A percentile compares a stretch with the other conserved stretches of the same genome.
These are phyloP conservation scores for Lichina pygmaea DNA, from an alignment of 495 filamentous ascomycete species.

Conservation along the genomic window DNA sequence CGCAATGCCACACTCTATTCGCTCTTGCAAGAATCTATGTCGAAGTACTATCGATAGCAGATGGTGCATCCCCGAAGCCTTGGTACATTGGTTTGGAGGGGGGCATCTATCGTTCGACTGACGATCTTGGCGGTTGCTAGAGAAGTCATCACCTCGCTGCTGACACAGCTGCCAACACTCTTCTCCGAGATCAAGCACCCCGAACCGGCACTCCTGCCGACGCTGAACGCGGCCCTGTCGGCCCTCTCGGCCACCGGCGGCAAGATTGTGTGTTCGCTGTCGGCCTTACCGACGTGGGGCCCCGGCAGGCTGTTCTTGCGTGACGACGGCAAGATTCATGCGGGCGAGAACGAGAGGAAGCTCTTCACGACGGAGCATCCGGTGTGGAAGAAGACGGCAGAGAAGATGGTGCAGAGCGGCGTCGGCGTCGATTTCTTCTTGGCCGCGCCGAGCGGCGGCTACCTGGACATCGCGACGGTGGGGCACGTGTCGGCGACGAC, in stretches of 20 bases:
- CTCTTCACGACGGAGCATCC: constrained; percentile 75
- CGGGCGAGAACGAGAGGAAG: constrained; percentile 76
- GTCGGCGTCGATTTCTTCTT: constrained; percentile 86
- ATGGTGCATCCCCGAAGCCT: no score
- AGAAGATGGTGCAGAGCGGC: constrained; percentile 69
- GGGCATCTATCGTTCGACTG: background rate
- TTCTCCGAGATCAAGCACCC: constrained; percentile 72
- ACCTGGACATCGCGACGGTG: constrained; percentile 73
- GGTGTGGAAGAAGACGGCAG: constrained; percentile 54
- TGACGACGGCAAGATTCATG: constrained; percentile 67
- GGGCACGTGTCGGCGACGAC: constrained; percentile 50
- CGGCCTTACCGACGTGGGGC: constrained; percentile 68
- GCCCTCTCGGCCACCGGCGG: constrained; percentile 69
- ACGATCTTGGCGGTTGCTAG: constrained; percentile 10
- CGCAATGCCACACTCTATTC: no score
- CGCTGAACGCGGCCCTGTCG: constrained; percentile 52
- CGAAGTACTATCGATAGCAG: no score
- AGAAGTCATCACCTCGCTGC: constrained; percentile 58
- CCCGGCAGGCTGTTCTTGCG: constrained; percentile 60
- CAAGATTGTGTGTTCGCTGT: constrained; percentile 71
- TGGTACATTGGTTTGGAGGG: no score
- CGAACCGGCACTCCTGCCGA: constrained; percentile 63
- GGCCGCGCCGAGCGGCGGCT: constrained; percentile 65
- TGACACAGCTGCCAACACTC: constrained; percentile 52
- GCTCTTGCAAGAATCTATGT: no score